A percentile compares a stretch with the other conserved stretches of the same genome.
Evolutionary conservation across 2,329 filamentous ascomycete genomes (phyloP).

Genomic region (Fusarium sp.): DNA sequence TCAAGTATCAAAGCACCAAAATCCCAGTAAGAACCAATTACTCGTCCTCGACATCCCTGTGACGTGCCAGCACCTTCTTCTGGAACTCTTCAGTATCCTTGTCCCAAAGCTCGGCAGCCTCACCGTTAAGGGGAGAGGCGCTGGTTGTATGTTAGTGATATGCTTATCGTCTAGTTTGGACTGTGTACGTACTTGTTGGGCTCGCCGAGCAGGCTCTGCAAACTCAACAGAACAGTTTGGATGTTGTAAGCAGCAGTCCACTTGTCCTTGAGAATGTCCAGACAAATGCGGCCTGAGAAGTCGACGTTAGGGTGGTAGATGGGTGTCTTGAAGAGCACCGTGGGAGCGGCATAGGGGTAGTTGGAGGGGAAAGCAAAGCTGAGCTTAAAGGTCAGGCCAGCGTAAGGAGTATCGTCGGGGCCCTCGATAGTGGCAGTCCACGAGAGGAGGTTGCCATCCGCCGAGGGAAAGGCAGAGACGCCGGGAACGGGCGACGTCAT

Average conservation of each 20-base stretch:
- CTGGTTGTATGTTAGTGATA: conserved; percentile 51
- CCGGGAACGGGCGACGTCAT: conserved; percentile 96
- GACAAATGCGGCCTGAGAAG: conserved; percentile 94
- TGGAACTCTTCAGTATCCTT: conserved; percentile 89
- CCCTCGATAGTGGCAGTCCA: conserved; percentile 97
- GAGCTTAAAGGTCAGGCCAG: conserved; percentile 89
- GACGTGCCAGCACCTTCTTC: conserved; percentile 73
- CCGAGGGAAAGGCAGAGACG: conserved; percentile 92
- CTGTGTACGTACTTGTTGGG: conserved; percentile 86
- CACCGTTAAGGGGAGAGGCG: conserved; percentile 92
- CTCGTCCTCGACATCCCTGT: conserved; percentile 74
- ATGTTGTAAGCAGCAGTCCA: conserved; percentile 99
- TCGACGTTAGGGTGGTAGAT: conserved; percentile 99
- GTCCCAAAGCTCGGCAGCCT: conserved; percentile 97
- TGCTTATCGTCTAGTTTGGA: not conserved
- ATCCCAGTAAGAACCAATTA: conserved; percentile 45
- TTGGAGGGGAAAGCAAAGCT: conserved; percentile 89
- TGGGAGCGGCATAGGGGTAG: conserved; percentile 92
- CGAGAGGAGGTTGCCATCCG: conserved; percentile 87
- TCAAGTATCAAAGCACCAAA: conserved; percentile 39
- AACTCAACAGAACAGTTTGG: conserved; percentile 88
- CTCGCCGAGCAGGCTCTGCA: conserved; percentile 95
- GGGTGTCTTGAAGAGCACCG: conserved; percentile 95
- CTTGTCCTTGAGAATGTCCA: conserved; percentile 98
- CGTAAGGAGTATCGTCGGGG: conserved; percentile 91